Evolutionary conservation across 805 yeast genomes (phyloP), one percentile per base, ranked within the genome.

Genomic region (Ogataea parapolymorpha): DNA sequence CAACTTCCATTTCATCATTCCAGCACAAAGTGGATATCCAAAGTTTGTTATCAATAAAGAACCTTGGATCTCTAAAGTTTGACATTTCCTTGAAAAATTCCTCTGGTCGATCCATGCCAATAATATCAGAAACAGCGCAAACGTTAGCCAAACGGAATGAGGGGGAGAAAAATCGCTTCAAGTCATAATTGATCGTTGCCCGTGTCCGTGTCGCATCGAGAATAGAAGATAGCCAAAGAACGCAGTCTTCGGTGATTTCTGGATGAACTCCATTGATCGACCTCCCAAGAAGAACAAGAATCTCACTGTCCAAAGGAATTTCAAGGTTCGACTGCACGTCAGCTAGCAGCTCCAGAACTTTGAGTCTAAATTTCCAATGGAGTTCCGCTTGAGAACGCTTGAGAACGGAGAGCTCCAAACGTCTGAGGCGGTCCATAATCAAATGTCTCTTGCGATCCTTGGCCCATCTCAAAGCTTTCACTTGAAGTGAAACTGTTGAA

Each of bases 21-120:
- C 96, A 87, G 37, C 83, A 82, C 7, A 85, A 61, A 79, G 89
- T 84, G 0, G 95, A 93, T 7, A 67, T 64, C 53, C 67, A 71
- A 2, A 74, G 65, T 38, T 72, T 74, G 23, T 72, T 72, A 53
- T 83, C 89, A 49, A 82, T 68, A 53, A 63, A 87, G 48, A 68
- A 81, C 1, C 48, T 49, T 1, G 85, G 84, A 16, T 60, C 41
- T 0, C 65, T 59, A 11, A 66, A 60, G 46, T 77, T 76, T 9
- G 56, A 53, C 67, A 83, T 63, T 49, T 85, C 93, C 5, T 54
- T 42, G 30, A 61, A 57, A 67, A 82, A 84, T 2, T 43, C 48
- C 0, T 62, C 60, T 0, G 57, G 54, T 12, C 49, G 37, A 27
- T 44, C 42, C 10, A 28, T 61, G 7, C 51, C 53, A 35, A 52